Percentiles rank a stretch among this genome's conserved stretches.
phyloP scores from a whole-genome alignment of 2,329 filamentous ascomycete genomes.

The Cladorrhinum sp. region DNA sequence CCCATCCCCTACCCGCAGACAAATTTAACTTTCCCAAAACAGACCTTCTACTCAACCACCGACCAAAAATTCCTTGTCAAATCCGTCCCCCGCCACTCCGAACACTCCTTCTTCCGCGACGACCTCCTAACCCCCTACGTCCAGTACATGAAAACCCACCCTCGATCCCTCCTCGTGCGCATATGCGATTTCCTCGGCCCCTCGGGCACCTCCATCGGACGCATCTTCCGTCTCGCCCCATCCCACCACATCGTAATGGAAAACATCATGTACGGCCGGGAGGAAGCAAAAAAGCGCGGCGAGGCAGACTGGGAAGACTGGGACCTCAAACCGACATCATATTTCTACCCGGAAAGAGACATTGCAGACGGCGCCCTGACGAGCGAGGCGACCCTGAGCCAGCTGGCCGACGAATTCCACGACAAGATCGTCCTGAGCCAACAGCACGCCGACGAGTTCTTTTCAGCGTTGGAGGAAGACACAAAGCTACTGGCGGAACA shows the following conservation, averaged over 20 bases:
- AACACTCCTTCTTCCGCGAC: conserved; percentile 66
- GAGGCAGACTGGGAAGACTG: conserved; percentile 62
- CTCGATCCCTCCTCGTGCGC: conserved; percentile 61
- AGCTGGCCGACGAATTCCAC: conserved; percentile 64
- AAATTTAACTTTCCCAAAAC: neutral
- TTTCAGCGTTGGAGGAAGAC: conserved; percentile 55
- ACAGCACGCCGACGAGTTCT: conserved; percentile 54
- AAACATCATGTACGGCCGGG: conserved; percentile 64
- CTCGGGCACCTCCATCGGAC: conserved; percentile 55
- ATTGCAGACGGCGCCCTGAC: conserved; percentile 62
- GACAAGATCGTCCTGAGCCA: conserved; percentile 60
- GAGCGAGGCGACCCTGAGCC: conserved; percentile 61
- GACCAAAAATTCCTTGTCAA: conserved; percentile 69
- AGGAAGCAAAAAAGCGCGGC: conserved; percentile 35
- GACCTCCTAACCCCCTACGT: conserved; percentile 65
- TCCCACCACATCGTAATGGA: conserved; percentile 77
- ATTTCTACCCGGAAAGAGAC: conserved; percentile 74
- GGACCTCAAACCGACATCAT: conserved; percentile 70
- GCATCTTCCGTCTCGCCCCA: conserved; percentile 57
- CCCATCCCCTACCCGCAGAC: conserved; percentile 4
- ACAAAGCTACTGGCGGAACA: conserved; percentile 59
- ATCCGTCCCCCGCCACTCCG: conserved; percentile 65
- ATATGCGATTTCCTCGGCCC: conserved; percentile 68
- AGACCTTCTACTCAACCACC: conserved; percentile 67
- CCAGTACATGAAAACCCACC: conserved; percentile 59